A percentile compares a stretch with the other conserved stretches of the same genome.
phyloP scores from a whole-genome alignment of 441 rosid genomes.

The Metrosideros polymorpha region DNA sequence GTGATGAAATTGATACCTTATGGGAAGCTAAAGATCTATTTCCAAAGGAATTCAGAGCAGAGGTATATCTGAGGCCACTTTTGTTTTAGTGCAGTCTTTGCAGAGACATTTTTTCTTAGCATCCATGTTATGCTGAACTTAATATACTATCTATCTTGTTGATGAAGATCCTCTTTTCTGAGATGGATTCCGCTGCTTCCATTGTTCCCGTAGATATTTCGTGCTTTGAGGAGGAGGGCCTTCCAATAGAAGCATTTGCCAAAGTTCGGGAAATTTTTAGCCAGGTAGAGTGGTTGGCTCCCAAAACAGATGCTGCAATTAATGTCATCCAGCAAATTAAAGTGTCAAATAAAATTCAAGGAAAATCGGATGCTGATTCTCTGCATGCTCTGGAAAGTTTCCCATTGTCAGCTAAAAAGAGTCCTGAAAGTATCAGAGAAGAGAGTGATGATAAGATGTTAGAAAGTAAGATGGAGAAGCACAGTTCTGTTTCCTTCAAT shows the following conservation, averaged over 20 bases:
- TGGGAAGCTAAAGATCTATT: conserved; percentile 80
- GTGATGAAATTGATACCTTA: conserved; percentile 77
- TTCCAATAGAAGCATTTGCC: conserved; percentile 84
- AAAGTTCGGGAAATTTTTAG: conserved; percentile 89
- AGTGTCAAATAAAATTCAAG: conserved; percentile 45
- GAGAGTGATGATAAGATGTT: background rate
- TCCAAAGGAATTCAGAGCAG: conserved; percentile 85
- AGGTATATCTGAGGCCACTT: conserved; percentile 38
- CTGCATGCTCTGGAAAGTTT: background rate
- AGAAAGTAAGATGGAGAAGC: background rate
- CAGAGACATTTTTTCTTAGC: background rate
- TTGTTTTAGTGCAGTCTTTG: background rate
- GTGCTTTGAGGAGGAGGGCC: conserved; percentile 71
- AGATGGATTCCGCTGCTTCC: conserved; percentile 74
- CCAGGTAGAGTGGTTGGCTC: conserved; percentile 72
- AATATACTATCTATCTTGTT: conserved; percentile 13
- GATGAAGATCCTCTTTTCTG: conserved; percentile 90
- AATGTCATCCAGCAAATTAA: conserved; percentile 69
- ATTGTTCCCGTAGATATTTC: conserved; percentile 50
- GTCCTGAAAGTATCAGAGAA: background rate
- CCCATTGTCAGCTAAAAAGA: background rate
- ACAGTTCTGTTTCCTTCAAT: conserved; percentile 20
- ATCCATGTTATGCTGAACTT: conserved; percentile 10
- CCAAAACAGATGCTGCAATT: conserved; percentile 59
- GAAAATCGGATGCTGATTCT: conserved; percentile 18